Conservation (phyloP, 179 eudicot species). For the Pouteria campechiana region DNA sequence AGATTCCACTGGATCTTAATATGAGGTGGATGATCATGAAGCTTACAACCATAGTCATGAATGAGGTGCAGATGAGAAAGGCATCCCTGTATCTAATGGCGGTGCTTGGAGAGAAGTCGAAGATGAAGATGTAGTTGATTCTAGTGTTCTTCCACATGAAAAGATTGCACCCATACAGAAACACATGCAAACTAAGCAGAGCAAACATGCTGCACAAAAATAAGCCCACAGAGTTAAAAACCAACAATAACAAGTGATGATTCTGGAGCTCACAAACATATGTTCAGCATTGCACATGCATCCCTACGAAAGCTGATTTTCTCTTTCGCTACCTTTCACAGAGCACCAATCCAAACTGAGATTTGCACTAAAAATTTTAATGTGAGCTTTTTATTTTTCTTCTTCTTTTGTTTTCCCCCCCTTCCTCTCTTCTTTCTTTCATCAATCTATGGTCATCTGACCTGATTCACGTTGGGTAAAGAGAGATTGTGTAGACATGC, state of each 20-base stretch:
- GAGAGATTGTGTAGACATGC: too few relatives aligned
- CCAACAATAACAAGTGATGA: not conserved
- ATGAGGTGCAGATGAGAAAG: conserved; percentile 65
- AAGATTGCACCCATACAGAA: conserved; percentile 93
- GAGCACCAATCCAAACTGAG: too few relatives aligned
- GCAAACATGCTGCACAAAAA: conserved; percentile 77
- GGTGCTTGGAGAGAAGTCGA: conserved; percentile 65
- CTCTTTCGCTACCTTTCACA: too few relatives aligned
- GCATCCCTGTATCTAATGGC: conserved; percentile 82
- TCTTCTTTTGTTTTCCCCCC: too few relatives aligned
- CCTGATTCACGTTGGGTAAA: too few relatives aligned
- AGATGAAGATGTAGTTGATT: conserved; percentile 84
- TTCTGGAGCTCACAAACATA: too few relatives aligned
- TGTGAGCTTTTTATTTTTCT: too few relatives aligned
- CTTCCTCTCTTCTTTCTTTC: too few relatives aligned
- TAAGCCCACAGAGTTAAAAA: not conserved
- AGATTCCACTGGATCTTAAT: conserved; percentile 46
- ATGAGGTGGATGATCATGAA: conserved; percentile 81
- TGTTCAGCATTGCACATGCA: too few relatives aligned
- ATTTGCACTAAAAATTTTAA: too few relatives aligned
- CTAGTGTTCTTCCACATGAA: conserved; percentile 83
- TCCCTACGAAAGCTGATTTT: too few relatives aligned
- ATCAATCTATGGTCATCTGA: too few relatives aligned
- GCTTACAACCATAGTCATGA: conserved; percentile 79
- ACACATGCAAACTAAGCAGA: conserved; percentile 78